phyloP scores from a whole-genome alignment of 2,329 filamentous ascomycete species.

The Aspergillus thermomutatus region DNA sequence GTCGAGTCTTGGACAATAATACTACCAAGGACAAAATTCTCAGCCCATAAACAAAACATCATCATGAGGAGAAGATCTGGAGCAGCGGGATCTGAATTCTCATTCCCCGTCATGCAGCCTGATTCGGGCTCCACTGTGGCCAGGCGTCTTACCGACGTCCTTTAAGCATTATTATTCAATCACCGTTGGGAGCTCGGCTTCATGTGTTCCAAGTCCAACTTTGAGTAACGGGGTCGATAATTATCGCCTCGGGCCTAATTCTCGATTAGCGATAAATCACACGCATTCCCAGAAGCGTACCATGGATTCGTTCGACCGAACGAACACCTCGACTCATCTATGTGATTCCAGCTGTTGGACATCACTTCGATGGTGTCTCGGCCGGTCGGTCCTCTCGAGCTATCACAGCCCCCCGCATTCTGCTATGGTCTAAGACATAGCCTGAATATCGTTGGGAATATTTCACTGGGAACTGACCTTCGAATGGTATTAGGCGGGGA shows the following conservation, averaged over 20 bases:
- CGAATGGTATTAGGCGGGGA: not conserved
- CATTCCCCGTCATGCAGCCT: not conserved
- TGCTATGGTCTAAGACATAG: not conserved
- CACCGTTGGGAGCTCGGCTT: not conserved
- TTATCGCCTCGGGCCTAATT: not conserved
- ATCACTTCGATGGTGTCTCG: not conserved
- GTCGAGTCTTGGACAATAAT: not conserved
- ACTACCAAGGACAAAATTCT: not conserved
- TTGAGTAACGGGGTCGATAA: not conserved
- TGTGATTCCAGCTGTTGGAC: not conserved
- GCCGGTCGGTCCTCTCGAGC: not conserved
- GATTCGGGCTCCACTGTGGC: not conserved
- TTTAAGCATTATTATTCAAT: not conserved
- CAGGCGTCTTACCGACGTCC: not conserved
- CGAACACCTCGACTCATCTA: not conserved
- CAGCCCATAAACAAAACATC: not conserved
- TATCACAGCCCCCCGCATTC: not conserved
- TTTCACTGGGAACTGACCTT: not conserved
- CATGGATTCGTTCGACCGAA: not conserved
- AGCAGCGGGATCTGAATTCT: not conserved
- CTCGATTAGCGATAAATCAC: not conserved
- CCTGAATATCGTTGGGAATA: not conserved
- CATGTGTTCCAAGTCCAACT: not conserved
- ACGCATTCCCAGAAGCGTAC: not conserved
- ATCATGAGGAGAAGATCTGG: not conserved